Conservation (phyloP, 2,329 filamentous ascomycete species). For the Aspergillus bombycis region DNA sequence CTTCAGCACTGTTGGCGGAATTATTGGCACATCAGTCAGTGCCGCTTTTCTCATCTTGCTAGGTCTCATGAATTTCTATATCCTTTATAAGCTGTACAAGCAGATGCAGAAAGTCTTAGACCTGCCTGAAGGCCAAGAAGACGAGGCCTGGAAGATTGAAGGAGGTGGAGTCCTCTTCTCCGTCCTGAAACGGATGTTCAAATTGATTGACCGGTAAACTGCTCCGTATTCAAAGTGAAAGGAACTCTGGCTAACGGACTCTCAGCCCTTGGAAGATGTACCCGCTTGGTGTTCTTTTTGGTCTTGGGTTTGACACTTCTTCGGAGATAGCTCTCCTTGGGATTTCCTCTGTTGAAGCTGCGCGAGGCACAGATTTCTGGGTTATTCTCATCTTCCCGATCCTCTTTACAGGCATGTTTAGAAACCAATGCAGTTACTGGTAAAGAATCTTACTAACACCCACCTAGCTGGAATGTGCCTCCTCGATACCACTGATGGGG, state of each 20-base stretch:
- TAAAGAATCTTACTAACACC: not conserved
- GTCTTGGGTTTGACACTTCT: conserved; percentile 91
- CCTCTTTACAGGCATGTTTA: conserved; percentile 73
- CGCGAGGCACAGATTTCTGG: conserved; percentile 88
- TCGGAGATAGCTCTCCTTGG: conserved; percentile 91
- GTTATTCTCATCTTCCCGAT: conserved; percentile 89
- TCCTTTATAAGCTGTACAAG: conserved; percentile 75
- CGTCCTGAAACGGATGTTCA: conserved; percentile 75
- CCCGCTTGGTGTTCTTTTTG: conserved; percentile 83
- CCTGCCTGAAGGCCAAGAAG: conserved; percentile 48
- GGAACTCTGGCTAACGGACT: not conserved
- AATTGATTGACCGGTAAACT: conserved; percentile 60
- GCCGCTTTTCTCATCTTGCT: conserved; percentile 81
- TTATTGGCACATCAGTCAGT: conserved; percentile 86
- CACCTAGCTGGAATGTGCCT: conserved; percentile 84
- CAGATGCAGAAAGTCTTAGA: conserved; percentile 66
- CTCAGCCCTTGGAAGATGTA: conserved; percentile 85
- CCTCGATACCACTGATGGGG: conserved; percentile 88
- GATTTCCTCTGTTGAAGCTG: conserved; percentile 84
- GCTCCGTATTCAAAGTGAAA: not conserved
- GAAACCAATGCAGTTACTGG: not conserved
- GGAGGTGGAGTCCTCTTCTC: conserved; percentile 75
- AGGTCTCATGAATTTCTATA: conserved; percentile 82
- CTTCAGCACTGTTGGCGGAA: conserved; percentile 79
- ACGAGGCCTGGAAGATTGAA: conserved; percentile 68